Percentiles rank a stretch among this genome's conserved stretches.
Evolutionary conservation across 345 rosid genomes (phyloP).

Genomic region (Camelina sativa): DNA sequence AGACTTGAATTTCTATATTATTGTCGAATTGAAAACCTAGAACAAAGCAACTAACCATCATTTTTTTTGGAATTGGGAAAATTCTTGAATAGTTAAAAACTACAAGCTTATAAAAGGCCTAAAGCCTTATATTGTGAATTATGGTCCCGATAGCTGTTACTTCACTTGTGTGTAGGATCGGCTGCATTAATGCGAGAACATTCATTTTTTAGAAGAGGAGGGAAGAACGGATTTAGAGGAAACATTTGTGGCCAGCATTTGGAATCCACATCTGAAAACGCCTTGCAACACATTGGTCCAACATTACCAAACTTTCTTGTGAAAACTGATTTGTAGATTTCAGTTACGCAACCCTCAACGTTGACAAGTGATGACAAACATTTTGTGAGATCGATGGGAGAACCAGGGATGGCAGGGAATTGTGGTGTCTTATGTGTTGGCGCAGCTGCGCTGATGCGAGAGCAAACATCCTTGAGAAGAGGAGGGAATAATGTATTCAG

Average conservation of each 20-base stretch:
- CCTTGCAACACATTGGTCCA: too few relatives aligned
- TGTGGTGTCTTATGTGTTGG: background rate
- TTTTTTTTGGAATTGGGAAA: too few relatives aligned
- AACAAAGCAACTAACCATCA: too few relatives aligned
- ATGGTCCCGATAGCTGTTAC: background rate
- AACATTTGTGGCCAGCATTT: slow-evolving; percentile 7
- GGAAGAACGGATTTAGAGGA: background rate
- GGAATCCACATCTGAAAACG: background rate
- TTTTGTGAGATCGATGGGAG: background rate
- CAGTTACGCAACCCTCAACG: background rate
- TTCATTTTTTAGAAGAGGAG: background rate
- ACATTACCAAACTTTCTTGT: background rate
- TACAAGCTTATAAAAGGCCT: too few relatives aligned
- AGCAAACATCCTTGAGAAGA: slow-evolving; percentile 5
- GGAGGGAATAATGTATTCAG: slow-evolving; percentile 19
- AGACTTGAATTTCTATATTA: too few relatives aligned
- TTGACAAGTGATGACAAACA: background rate
- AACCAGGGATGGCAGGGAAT: background rate
- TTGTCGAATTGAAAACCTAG: too few relatives aligned
- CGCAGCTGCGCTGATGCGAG: background rate
- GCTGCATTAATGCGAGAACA: background rate
- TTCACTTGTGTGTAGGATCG: background rate
- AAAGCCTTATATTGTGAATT: background rate
- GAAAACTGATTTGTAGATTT: background rate
- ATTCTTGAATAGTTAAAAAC: too few relatives aligned